Percentiles rank a stretch among this genome's conserved stretches.
Evolutionary conservation across 768 basidiomycete species (phyloP).

Genomic region (Zangia roseola): DNA sequence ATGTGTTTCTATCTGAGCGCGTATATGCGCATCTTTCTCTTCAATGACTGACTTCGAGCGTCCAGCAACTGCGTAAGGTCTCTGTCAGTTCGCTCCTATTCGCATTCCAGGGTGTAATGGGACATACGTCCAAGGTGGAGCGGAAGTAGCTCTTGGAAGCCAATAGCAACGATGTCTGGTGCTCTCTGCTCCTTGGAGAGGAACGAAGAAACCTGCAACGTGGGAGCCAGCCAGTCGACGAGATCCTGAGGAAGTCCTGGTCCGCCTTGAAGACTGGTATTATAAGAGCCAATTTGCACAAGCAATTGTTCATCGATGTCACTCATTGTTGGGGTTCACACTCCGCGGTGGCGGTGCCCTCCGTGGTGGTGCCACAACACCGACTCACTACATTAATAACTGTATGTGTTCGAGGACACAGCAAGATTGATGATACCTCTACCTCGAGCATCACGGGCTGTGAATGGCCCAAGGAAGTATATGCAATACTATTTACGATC

Average conservation of each 20-base stretch:
- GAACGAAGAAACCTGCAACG: conserved; percentile 71
- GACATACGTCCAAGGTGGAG: conserved; percentile 81
- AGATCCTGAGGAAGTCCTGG: conserved; percentile 78
- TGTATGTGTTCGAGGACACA: too few species aligned
- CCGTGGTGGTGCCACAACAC: too few species aligned
- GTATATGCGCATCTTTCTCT: conserved; percentile 67
- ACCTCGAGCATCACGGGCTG: too few species aligned
- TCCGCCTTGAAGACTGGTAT: conserved; percentile 84
- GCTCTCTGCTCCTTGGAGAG: conserved; percentile 60
- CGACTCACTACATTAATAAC: too few species aligned
- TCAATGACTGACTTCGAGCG: conserved; percentile 69
- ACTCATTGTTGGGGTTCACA: conserved; percentile 5
- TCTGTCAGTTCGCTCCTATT: not conserved
- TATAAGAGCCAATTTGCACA: conserved; percentile 86
- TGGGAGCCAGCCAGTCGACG: conserved; percentile 89
- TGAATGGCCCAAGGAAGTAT: too few species aligned
- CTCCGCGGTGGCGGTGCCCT: not conserved
- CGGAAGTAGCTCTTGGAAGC: conserved; percentile 91
- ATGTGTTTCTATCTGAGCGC: conserved; percentile 69
- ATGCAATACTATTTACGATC: too few species aligned
- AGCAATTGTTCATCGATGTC: conserved; percentile 39
- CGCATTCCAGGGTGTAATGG: conserved; percentile 1
- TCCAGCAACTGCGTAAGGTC: conserved; percentile 62
- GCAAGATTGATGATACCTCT: too few species aligned
- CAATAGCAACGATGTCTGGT: conserved; percentile 87